Percentiles rank a stretch among this genome's conserved stretches.
These are phyloP conservation scores for Saccharomyces hybrid DNA, from an alignment of 1,139 yeast species.

Conservation along the genomic window DNA sequence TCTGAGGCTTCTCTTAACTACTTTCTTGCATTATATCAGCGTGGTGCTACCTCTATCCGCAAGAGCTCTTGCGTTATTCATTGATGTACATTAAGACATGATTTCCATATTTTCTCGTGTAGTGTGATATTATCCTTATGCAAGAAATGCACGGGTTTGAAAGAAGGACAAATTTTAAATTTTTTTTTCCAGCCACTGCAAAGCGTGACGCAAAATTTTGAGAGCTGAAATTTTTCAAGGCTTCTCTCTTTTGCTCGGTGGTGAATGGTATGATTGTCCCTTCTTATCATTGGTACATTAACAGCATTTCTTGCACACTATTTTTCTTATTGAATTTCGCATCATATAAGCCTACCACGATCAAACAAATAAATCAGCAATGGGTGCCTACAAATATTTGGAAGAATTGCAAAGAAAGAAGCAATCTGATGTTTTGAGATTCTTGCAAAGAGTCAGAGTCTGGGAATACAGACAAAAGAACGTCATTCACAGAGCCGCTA, in stretches of 20 bases:
- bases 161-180: neutral
- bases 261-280: neutral
- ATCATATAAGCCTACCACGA: neutral
- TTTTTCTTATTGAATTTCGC: neutral
- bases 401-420: no score
- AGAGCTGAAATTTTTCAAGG: neutral
- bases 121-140: neutral
- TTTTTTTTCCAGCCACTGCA: no score
- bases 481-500: conserved; percentile 97
- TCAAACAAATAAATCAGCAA: no score
- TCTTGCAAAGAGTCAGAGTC: no score
- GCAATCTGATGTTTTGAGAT: no score
- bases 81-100: neutral
- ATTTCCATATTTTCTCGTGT: neutral
- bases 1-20: no score
- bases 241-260: neutral
- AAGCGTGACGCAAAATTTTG: neutral
- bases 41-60: neutral
- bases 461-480: conserved; percentile 85
- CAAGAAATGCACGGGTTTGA: neutral
- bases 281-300: neutral
- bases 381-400: no score
- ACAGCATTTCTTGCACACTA: neutral
- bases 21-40: neutral
- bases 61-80: neutral